phyloP scores from a whole-genome alignment of 1,284 basidiomycete species.

The Mrakiaceae sp. region DNA sequence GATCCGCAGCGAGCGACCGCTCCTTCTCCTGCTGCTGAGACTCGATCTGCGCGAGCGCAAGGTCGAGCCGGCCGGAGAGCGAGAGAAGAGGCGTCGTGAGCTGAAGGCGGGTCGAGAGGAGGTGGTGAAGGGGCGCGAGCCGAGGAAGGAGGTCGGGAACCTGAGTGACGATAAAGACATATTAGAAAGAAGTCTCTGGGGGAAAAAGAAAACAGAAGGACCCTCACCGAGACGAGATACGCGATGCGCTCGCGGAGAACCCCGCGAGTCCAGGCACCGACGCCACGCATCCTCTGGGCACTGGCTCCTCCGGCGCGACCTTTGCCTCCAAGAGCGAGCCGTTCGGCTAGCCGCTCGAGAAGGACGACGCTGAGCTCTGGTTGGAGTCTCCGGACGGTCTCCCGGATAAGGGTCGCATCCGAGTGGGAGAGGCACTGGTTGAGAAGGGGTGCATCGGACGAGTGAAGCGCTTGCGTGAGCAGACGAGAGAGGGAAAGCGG shows the following conservation, averaged over 20 bases:
- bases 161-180: slow-evolving; percentile 35
- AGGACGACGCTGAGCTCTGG: slow-evolving; percentile 81
- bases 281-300: slow-evolving; percentile 68
- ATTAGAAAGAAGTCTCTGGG: neutral
- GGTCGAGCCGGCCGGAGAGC: slow-evolving; percentile 79
- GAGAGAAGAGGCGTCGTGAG: slow-evolving; percentile 76
- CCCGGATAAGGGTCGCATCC: slow-evolving; percentile 65
- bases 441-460: slow-evolving; percentile 75
- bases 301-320: slow-evolving; percentile 72
- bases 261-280: slow-evolving; percentile 81
- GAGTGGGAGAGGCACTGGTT: slow-evolving; percentile 81
- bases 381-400: slow-evolving; percentile 78
- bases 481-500: slow-evolving; percentile 86
- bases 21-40: slow-evolving; percentile 41
- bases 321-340: slow-evolving; percentile 61
- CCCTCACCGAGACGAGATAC: slow-evolving; percentile 82
- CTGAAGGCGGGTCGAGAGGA: slow-evolving; percentile 64
- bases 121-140: slow-evolving; percentile 70
- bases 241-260: slow-evolving; percentile 79
- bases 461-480: slow-evolving; percentile 91
- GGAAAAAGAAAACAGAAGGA: neutral
- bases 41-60: slow-evolving; percentile 87
- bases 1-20: slow-evolving; percentile 29
- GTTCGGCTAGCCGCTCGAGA: slow-evolving; percentile 78
- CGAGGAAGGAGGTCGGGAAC: slow-evolving; percentile 75